Evolutionary conservation across 129 eudicot genomes (phyloP).

Genomic region (Flaveria trinervia): DNA sequence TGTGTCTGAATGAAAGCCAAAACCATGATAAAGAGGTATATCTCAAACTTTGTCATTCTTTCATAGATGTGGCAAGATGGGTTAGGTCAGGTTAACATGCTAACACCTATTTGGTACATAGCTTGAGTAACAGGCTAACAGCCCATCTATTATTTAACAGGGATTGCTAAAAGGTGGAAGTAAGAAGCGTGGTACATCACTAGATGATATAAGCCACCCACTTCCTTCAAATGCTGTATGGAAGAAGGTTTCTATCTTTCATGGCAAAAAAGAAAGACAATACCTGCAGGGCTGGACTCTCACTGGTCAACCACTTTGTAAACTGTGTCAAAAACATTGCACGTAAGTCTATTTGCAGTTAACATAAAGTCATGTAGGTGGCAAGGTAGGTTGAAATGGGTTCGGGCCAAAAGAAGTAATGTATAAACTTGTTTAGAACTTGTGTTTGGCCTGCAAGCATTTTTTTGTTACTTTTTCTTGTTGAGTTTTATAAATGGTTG

Average conservation of each 20-base stretch:
- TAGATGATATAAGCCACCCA: slow-evolving; percentile 65
- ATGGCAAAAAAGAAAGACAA: slow-evolving; percentile 54
- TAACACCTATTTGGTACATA: not conserved
- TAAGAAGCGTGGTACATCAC: slow-evolving; percentile 69
- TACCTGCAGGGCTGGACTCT: slow-evolving; percentile 76
- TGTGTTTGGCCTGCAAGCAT: slow-evolving; percentile 10
- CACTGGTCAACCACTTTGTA: slow-evolving; percentile 84
- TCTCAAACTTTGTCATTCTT: slow-evolving; percentile 16
- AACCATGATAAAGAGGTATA: slow-evolving; percentile 80
- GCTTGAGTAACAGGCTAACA: not conserved
- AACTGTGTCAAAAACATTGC: slow-evolving; percentile 86
- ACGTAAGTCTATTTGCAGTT: slow-evolving; percentile 46
- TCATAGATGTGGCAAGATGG: not conserved
- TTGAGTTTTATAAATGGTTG: not conserved
- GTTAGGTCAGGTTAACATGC: not conserved
- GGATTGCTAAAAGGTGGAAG: slow-evolving; percentile 91
- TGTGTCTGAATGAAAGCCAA: slow-evolving; percentile 67
- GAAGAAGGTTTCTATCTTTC: slow-evolving; percentile 56
- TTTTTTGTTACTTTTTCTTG: not conserved
- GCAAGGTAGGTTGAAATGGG: slow-evolving; percentile 4
- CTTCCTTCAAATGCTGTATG: slow-evolving; percentile 69
- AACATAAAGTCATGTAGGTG: slow-evolving; percentile 1
- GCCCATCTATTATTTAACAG: slow-evolving; percentile 37
- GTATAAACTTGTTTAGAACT: not conserved
- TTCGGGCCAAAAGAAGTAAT: not conserved